These are phyloP conservation scores for Ustanciosporium gigantosporum DNA, from an alignment of 1,284 basidiomycete genomes.

Conservation along the genomic window DNA sequence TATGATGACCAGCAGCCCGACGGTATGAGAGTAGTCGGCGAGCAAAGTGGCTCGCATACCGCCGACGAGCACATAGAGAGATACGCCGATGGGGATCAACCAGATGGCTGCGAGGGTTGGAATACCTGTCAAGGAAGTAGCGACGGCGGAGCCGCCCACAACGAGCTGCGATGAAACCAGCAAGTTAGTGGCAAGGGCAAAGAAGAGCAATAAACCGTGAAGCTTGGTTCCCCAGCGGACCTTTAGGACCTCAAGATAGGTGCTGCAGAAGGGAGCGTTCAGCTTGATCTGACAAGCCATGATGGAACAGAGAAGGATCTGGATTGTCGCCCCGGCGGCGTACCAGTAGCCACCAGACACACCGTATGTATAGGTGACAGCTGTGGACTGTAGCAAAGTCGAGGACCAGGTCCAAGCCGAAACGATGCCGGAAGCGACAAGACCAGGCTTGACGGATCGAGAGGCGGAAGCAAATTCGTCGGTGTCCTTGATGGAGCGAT, in stretches of 20 bases:
- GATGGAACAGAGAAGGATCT: conserved; percentile 70
- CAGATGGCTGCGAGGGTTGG: conserved; percentile 49
- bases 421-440: conserved; percentile 87
- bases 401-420: conserved; percentile 62
- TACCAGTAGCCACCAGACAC: conserved; percentile 40
- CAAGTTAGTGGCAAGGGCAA: conserved; percentile 72
- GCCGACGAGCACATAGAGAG: conserved; percentile 52
- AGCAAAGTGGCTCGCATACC: conserved; percentile 57
- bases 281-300: conserved; percentile 66
- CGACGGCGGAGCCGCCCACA: conserved; percentile 54
- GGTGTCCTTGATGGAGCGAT: conserved; percentile 39
- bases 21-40: conserved; percentile 57
- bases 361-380: conserved; percentile 62
- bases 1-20: conserved; percentile 53
- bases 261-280: conserved; percentile 69
- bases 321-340: conserved; percentile 65
- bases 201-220: conserved; percentile 78
- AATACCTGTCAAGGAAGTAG: conserved; percentile 66
- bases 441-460: conserved; percentile 71
- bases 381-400: conserved; percentile 68
- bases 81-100: conserved; percentile 53
- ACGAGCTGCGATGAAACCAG: conserved; percentile 56
- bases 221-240: conserved; percentile 74
- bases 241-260: conserved; percentile 71
- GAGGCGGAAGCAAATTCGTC: conserved; percentile 58